Conservation (phyloP, 2,329 filamentous ascomycete genomes). For the Conoideocrella luteorostrata region DNA sequence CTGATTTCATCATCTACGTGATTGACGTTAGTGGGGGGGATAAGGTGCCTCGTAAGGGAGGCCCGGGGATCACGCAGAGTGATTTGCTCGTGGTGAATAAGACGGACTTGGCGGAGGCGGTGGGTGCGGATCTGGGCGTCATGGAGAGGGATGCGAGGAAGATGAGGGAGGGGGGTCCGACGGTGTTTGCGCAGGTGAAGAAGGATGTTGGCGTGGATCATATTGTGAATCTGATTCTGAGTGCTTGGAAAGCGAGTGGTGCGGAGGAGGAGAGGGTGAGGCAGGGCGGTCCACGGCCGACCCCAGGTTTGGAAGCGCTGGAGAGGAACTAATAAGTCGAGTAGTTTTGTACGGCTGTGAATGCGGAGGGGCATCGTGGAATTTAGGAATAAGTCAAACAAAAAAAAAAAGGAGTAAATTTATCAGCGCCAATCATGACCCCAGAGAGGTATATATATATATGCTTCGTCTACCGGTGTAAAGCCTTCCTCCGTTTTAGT, state of each 20-base stretch:
- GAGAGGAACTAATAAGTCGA: conserved; percentile 10
- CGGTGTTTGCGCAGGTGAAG: conserved; percentile 97
- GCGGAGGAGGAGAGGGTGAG: conserved; percentile 56
- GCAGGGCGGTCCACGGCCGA: conserved; percentile 51
- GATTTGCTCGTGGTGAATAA: conserved; percentile 95
- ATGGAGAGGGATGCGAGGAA: conserved; percentile 94
- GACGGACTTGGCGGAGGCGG: conserved; percentile 84
- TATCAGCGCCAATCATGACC: too few species aligned
- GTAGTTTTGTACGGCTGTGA: too few species aligned
- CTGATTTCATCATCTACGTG: conserved; percentile 97
- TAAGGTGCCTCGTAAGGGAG: conserved; percentile 93
- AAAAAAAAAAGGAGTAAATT: too few species aligned
- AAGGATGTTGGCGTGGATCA: conserved; percentile 76
- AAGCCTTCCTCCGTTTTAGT: too few species aligned
- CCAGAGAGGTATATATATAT: too few species aligned
- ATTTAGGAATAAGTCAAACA: too few species aligned
- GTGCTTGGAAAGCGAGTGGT: conserved; percentile 87
- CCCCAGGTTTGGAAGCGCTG: conserved; percentile 47
- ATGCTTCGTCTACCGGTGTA: too few species aligned
- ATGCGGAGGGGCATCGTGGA: too few species aligned
- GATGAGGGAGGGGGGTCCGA: conserved; percentile 93
- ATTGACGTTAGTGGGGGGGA: conserved; percentile 96
- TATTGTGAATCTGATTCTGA: conserved; percentile 81
- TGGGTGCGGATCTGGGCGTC: conserved; percentile 83
- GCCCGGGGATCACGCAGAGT: conserved; percentile 93